A percentile compares a stretch with the other conserved stretches of the same genome.
These are phyloP conservation scores for Mycena rebaudengoi DNA, from an alignment of 768 basidiomycete genomes.

Conservation along the genomic window DNA sequence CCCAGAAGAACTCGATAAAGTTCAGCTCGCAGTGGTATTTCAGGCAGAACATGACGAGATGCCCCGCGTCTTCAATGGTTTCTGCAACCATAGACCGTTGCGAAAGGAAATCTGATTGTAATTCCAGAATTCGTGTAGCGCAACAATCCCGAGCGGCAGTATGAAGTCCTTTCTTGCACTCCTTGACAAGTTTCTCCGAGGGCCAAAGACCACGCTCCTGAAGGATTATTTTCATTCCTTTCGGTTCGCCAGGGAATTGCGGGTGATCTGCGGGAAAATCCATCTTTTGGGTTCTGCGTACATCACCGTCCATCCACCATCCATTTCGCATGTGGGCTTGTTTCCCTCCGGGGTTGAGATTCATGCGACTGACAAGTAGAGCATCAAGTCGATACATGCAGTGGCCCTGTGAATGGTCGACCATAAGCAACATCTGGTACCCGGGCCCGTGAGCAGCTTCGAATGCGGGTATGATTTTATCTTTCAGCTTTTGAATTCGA, in stretches of 20 bases:
- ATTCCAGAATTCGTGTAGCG: constrained; percentile 31
- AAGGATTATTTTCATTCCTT: constrained; percentile 43
- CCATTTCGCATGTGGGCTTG: constrained; percentile 31
- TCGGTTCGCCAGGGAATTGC: constrained; percentile 29
- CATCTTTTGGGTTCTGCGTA: constrained; percentile 28
- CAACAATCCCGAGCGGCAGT: constrained; percentile 34
- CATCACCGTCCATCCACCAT: constrained; percentile 20
- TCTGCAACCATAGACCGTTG: constrained; percentile 32
- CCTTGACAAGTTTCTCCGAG: constrained; percentile 2
- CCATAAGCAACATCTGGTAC: constrained; percentile 22
- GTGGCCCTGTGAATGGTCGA: constrained; percentile 38
- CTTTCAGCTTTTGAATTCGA: constrained; percentile 25
- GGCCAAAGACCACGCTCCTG: constrained; percentile 34
- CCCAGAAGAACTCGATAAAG: constrained; percentile 33
- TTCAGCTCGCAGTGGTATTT: constrained; percentile 41
- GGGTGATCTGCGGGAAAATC: constrained; percentile 35
- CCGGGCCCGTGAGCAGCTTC: constrained; percentile 32
- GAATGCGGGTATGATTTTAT: constrained; percentile 42
- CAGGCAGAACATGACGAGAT: constrained; percentile 21
- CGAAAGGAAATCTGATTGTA: constrained; percentile 29
- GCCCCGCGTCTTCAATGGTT: constrained; percentile 17
- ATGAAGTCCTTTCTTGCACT: constrained; percentile 25
- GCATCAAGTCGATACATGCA: constrained; percentile 33
- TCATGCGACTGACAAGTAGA: constrained; percentile 30
- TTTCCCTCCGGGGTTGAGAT: constrained; percentile 33